Evolutionary conservation across 2,329 filamentous ascomycete genomes (phyloP), one percentile per base, ranked within the genome.

Genomic region (Neodidymelliopsis sp.): DNA sequence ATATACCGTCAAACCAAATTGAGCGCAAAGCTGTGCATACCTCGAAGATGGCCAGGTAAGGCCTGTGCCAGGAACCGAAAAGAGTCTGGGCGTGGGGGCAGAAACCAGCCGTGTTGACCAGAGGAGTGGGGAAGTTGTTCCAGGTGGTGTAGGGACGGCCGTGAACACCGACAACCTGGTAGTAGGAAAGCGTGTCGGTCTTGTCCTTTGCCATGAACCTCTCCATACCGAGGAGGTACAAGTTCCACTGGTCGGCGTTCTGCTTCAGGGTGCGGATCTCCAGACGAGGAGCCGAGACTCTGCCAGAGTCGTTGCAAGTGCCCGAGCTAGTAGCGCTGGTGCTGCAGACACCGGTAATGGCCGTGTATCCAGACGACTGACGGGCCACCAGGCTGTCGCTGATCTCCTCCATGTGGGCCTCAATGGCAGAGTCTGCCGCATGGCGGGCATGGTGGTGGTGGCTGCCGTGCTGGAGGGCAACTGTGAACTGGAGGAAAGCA

Each of bases 11-110:
- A 45, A 15, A 23, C 10, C 6, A 20, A 12, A 9, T 24, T 12
- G 19, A 4, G 11, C 13, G 3, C 13, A 12, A 5, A 4, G 3
- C 10, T 45, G 12, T 11, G 39, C 67, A 25, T 63, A 82, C 81
- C 75, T 88, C 79, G 55, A 76, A 84, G 8, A 87, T 72, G 8
- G 82, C 77, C 45, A 94, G 77, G 70, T 93, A 95, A 1, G 90
- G 88, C 38, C 91, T 83, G 77, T 96, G 91, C 91, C 91, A 95
- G 28, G 86, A 81, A 28, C 87, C 84, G 67, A 96, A 94, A 12
- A 94, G 75, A 29, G 87, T 84, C 1, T 88, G 89, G 18, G 80
- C 82, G 72, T 96, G 91, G 11, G 84, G 83, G 69, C 91, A 95
- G 69, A 91, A 95, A 38, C 90, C 90, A 33, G 54, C 74, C 47